Conservation (phyloP, 192 early-diverging fungal species). For the Backusella australiensis region DNA sequence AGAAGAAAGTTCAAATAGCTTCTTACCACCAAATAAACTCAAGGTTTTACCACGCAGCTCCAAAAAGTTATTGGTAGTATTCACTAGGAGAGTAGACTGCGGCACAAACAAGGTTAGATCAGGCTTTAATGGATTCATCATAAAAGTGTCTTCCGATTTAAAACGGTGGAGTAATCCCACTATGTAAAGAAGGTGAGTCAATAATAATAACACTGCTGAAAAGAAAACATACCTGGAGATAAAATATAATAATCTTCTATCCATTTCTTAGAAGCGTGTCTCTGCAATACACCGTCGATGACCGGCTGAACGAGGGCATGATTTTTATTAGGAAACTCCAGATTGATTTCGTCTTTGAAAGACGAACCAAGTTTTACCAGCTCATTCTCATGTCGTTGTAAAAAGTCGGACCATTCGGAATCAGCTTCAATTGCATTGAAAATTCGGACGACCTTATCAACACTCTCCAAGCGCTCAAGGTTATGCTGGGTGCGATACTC, state of each 20-base stretch:
- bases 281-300: constrained; percentile 17
- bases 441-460: not conserved
- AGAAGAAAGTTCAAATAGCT: not conserved
- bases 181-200: not conserved
- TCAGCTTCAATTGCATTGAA: constrained; percentile 38
- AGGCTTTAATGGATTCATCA: not conserved
- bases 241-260: constrained; percentile 1
- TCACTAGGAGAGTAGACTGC: not conserved
- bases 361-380: constrained; percentile 32
- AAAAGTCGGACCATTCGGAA: constrained; percentile 40
- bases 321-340: constrained; percentile 37
- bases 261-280: not conserved
- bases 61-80: not conserved
- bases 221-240: not conserved
- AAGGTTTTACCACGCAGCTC: constrained; percentile 4
- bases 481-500: constrained; percentile 20
- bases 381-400: constrained; percentile 30
- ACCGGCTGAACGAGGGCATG: constrained; percentile 28
- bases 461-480: constrained; percentile 11
- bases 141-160: not conserved
- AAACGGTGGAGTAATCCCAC: constrained; percentile 10
- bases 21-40: not conserved
- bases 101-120: constrained; percentile 4
- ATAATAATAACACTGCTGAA: not conserved
- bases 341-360: constrained; percentile 18